Base-by-base conservation (phyloP, 1,284 basidiomycete genomes). In the Omphalotus olearius region DNA sequence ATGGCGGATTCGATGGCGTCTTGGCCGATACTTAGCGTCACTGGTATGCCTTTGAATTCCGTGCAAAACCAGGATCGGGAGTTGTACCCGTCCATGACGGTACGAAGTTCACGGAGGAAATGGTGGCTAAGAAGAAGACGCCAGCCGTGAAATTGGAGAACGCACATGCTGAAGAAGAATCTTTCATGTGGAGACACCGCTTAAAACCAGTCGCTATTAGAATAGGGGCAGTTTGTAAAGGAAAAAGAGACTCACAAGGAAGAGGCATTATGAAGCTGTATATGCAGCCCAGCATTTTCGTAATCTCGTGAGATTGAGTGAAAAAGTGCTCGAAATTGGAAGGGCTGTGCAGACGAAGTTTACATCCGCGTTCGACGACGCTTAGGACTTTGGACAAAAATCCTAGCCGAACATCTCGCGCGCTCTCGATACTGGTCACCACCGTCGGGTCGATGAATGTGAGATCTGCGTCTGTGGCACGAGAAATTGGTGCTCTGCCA, bases 1-100 rank as follows among this genome's bases (percentile, higher is more conserved):
- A 78, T 74, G 33, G 74, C 64, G 23, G 67, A 57, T 1, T 62
- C 51, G 11, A 76, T 55, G 1, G 69, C 67, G 37, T 76, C 73
- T 37, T 71, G 65, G 0, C 72, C 73, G 66, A 72, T 73, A 18
- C 54, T 61, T 10, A 64, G 52, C 1, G 66, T 64, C 25, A 71
- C 62, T 47, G 65, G 64, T 26, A 66, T 62, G 2, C 69, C 72
- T 41, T 64, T 64, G 45, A 64, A 62, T 35, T 67, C 62, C 23
- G 66, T 64, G 9, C 58, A 45, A 33, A 66, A 60, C 69, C 70
- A 74, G 3, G 63, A 59, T 36, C 53, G 57, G 13, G 42, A 51
- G 10, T 60, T 60, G 26, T 56, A 17, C 20, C 64, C 61, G 1
- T 53, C 59, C 42, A 69, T 62, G 1, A 59, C 57, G 16, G 42